These are phyloP conservation scores for Dentipellis fragilis DNA, from an alignment of 768 basidiomycete species.

Conservation along the genomic window DNA sequence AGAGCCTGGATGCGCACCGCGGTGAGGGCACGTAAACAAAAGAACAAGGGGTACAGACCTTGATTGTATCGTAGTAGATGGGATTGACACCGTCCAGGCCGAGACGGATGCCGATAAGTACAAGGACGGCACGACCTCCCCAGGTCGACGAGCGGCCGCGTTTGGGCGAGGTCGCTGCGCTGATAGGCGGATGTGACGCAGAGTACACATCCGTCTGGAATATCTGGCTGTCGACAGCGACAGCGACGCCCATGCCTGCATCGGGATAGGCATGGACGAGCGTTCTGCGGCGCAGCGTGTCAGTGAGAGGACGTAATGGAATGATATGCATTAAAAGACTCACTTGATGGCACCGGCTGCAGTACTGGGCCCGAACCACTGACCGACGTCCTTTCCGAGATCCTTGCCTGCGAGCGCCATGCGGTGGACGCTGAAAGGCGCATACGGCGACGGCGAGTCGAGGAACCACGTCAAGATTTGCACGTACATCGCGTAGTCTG, in stretches of 20 bases:
- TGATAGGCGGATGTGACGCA: conserved; percentile 42
- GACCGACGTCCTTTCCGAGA: conserved; percentile 88
- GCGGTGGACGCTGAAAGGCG: conserved; percentile 91
- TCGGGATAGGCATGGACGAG: conserved; percentile 74
- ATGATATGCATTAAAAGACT: background rate
- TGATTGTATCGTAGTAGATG: conserved; percentile 82
- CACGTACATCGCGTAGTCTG: conserved; percentile 78
- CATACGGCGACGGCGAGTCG: conserved; percentile 73
- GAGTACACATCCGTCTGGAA: conserved; percentile 81
- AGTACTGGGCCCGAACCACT: conserved; percentile 97
- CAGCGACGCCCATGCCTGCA: conserved; percentile 69
- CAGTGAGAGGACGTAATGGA: background rate
- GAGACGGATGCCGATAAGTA: conserved; percentile 78
- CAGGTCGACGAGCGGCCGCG: conserved; percentile 30
- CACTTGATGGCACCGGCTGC: conserved; percentile 96
- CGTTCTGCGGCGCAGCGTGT: conserved; percentile 33
- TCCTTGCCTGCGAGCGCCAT: conserved; percentile 95
- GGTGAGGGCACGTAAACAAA: background rate
- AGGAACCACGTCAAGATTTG: conserved; percentile 92
- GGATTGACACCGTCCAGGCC: conserved; percentile 93
- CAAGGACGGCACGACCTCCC: conserved; percentile 78
- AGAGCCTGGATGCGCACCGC: conserved; percentile 40
- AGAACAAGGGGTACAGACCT: conserved; percentile 31
- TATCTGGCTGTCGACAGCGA: conserved; percentile 74
- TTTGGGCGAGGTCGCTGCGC: conserved; percentile 16